Percentiles rank a stretch among this genome's conserved stretches.
These are phyloP conservation scores for Epichloe glyceriae DNA, from an alignment of 2,329 filamentous ascomycete species.

Conservation along the genomic window DNA sequence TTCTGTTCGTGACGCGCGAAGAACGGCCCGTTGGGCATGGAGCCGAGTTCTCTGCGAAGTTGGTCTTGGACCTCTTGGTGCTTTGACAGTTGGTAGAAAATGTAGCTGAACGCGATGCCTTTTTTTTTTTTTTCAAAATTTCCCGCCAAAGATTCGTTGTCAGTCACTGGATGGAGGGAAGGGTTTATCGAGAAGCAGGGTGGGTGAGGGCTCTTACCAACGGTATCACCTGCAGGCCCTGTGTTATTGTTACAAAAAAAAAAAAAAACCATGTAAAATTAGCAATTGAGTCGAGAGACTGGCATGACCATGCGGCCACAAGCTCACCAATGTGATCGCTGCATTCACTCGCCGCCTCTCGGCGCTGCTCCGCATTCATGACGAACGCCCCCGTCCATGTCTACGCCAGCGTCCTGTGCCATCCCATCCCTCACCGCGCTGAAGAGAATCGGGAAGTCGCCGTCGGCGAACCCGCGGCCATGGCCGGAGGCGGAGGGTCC, in stretches of 20 bases:
- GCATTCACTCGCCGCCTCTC: background rate
- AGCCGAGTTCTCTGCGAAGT: background rate
- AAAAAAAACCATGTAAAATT: background rate
- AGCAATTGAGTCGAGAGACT: too few species aligned
- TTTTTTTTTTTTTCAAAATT: too few species aligned
- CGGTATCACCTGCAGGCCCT: background rate
- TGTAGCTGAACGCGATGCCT: background rate
- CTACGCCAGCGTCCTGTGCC: background rate
- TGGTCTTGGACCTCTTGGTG: background rate
- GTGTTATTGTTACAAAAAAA: too few species aligned
- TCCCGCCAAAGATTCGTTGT: background rate
- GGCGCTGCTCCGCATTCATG: background rate
- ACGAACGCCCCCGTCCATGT: background rate
- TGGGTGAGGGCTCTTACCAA: background rate
- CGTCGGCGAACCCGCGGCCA: background rate
- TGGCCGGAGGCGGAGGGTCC: background rate
- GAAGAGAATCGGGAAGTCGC: background rate
- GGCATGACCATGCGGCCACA: background rate
- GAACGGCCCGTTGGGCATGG: background rate
- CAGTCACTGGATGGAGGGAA: background rate
- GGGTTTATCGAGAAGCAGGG: background rate
- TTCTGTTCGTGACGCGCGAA: background rate
- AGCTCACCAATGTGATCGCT: background rate
- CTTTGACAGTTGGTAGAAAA: background rate
- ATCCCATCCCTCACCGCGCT: background rate